phyloP scores from a whole-genome alignment of 2,329 filamentous ascomycete species.

The Xylaria digitata region DNA sequence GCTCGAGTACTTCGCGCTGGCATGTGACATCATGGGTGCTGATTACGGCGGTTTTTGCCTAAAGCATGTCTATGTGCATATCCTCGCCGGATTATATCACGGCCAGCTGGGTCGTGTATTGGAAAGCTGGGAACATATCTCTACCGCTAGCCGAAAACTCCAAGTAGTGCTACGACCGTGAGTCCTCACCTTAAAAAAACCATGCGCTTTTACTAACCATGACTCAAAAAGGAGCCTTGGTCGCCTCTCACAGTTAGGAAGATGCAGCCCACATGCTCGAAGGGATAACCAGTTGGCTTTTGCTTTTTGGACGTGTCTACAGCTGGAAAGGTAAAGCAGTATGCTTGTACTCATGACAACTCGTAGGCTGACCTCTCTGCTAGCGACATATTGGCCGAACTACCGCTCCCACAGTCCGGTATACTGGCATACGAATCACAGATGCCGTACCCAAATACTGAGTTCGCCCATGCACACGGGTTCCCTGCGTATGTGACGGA shows the following conservation, averaged over 20 bases:
- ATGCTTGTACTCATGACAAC: background rate
- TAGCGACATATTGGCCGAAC: constrained; percentile 91
- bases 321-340: constrained; percentile 79
- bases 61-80: constrained; percentile 83
- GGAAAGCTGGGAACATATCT: constrained; percentile 78
- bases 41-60: constrained; percentile 82
- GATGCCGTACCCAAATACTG: constrained; percentile 74
- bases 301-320: constrained; percentile 93
- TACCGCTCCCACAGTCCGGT: constrained; percentile 71
- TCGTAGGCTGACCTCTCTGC: constrained; percentile 39
- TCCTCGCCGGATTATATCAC: constrained; percentile 88
- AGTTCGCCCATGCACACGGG: constrained; percentile 56
- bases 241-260: constrained; percentile 55
- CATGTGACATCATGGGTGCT: constrained; percentile 86
- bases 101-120: constrained; percentile 88
- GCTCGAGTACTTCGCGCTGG: constrained; percentile 87
- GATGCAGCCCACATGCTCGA: constrained; percentile 53
- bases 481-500: constrained; percentile 63
- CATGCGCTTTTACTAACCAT: constrained; percentile 22
- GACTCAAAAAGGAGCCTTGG: constrained; percentile 58
- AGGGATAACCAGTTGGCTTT: constrained; percentile 75
- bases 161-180: constrained; percentile 82
- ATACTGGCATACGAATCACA: constrained; percentile 71
- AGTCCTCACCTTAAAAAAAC: constrained; percentile 51
- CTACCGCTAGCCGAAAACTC: constrained; percentile 66